Evolutionary conservation across 2,329 filamentous ascomycete species (phyloP).

Genomic region (Dothideomycetidae sp.): DNA sequence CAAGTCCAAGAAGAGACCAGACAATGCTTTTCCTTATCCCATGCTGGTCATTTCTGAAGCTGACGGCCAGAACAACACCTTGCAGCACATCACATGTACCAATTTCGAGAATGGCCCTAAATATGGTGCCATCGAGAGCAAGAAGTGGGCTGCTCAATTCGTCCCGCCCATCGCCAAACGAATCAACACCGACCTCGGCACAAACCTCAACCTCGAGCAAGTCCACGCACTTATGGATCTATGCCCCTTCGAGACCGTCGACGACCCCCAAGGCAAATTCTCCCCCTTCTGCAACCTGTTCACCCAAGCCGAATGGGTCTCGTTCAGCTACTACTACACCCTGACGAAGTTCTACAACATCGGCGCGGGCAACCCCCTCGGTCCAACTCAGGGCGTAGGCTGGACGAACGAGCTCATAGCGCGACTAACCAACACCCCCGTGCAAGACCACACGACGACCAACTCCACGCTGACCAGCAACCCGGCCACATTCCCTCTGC

Average conservation of each 20-base stretch:
- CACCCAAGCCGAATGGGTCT: constrained; percentile 53
- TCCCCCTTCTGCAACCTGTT: constrained; percentile 69
- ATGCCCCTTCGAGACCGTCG: constrained; percentile 70
- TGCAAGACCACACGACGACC: constrained; percentile 58
- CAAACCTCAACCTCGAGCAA: constrained; percentile 47
- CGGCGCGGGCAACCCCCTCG: constrained; percentile 61
- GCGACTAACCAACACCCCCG: constrained; percentile 53
- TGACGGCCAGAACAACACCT: constrained; percentile 58
- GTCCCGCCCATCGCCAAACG: constrained; percentile 50
- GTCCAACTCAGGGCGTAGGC: constrained; percentile 72
- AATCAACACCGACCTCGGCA: constrained; percentile 56
- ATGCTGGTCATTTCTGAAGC: constrained; percentile 57
- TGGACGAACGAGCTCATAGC: constrained; percentile 79
- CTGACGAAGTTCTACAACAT: constrained; percentile 77
- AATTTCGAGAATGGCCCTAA: constrained; percentile 49
- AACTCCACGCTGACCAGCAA: constrained; percentile 63
- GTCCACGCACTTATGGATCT: constrained; percentile 70
- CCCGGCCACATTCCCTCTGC: constrained; percentile 57
- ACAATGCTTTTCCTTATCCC: constrained; percentile 35
- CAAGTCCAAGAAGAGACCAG: constrained; percentile 28
- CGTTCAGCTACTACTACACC: constrained; percentile 67
- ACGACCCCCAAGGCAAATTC: constrained; percentile 39
- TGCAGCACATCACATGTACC: constrained; percentile 59
- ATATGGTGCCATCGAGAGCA: constrained; percentile 39
- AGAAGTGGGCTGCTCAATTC: constrained; percentile 48